A percentile compares a stretch with the other conserved stretches of the same genome.
Conservation (phyloP, 2,329 filamentous ascomycete species). For the Fusarium buharicum region DNA sequence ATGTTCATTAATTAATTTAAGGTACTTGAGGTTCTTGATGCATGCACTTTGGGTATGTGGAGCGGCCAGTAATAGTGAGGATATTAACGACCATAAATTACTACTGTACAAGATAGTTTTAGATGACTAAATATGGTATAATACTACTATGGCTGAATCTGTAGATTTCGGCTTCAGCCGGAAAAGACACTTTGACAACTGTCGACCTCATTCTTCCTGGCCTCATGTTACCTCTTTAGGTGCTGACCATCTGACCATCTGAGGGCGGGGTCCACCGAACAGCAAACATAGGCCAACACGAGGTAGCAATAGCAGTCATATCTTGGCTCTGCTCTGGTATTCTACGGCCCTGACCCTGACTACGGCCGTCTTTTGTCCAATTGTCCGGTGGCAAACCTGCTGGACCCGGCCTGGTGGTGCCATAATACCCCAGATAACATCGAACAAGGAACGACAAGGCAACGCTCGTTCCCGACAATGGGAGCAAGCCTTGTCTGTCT, state of each 20-base stretch:
- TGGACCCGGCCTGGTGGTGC: constrained; percentile 29
- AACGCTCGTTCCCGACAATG: constrained; percentile 26
- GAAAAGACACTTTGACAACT: constrained; percentile 10
- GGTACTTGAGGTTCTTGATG: constrained; percentile 7
- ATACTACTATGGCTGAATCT: neutral
- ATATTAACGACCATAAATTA: neutral
- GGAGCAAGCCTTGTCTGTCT: neutral
- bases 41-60: constrained; percentile 7
- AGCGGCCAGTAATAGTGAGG: constrained; percentile 1
- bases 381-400: constrained; percentile 21
- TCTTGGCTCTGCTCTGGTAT: constrained; percentile 1
- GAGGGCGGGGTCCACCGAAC: constrained; percentile 35
- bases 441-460: constrained; percentile 33
- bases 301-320: neutral
- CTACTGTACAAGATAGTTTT: neutral
- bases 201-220: constrained; percentile 29
- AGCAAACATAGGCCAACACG: constrained; percentile 6
- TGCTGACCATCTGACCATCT: constrained; percentile 36
- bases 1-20: neutral
- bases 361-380: neutral
- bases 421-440: constrained; percentile 40
- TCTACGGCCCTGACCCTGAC: neutral
- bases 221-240: constrained; percentile 34
- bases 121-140: neutral
- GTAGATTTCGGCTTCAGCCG: constrained; percentile 29